These are phyloP conservation scores for Boechera divaricarpa DNA, from an alignment of 345 rosid species.

Conservation along the genomic window DNA sequence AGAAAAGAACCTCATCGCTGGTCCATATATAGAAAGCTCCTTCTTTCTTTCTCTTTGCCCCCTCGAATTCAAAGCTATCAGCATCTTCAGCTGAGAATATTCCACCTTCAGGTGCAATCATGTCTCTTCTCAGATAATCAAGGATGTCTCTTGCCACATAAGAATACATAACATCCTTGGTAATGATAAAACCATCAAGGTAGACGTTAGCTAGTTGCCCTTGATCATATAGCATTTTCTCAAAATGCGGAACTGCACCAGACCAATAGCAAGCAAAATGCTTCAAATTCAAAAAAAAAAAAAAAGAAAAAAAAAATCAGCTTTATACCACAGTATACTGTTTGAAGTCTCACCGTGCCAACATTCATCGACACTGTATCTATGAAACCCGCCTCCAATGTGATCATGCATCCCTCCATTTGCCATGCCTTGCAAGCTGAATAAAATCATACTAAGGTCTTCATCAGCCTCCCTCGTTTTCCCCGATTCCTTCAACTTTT, in stretches of 20 bases:
- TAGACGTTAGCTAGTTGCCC: constrained; percentile 84
- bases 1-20: constrained; percentile 66
- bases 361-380: constrained; percentile 92
- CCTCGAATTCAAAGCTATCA: constrained; percentile 75
- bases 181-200: constrained; percentile 76
- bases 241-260: constrained; percentile 95
- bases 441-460: constrained; percentile 62
- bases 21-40: constrained; percentile 91
- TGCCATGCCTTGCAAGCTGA: constrained; percentile 87
- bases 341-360: constrained; percentile 82
- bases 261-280: background rate
- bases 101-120: constrained; percentile 84
- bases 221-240: constrained; percentile 95
- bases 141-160: constrained; percentile 69
- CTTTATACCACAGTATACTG: background rate
- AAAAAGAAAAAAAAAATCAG: background rate
- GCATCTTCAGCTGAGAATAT: constrained; percentile 96
- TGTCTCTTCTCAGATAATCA: constrained; percentile 90
- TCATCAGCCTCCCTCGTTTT: constrained; percentile 58
- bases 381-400: constrained; percentile 94
- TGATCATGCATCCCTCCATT: constrained; percentile 98
- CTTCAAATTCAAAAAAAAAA: background rate
- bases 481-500: constrained; percentile 67
- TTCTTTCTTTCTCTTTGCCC: constrained; percentile 70
- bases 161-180: constrained; percentile 70